Conservation (phyloP, 257 asterid genomes). For the Echium plantagineum region DNA sequence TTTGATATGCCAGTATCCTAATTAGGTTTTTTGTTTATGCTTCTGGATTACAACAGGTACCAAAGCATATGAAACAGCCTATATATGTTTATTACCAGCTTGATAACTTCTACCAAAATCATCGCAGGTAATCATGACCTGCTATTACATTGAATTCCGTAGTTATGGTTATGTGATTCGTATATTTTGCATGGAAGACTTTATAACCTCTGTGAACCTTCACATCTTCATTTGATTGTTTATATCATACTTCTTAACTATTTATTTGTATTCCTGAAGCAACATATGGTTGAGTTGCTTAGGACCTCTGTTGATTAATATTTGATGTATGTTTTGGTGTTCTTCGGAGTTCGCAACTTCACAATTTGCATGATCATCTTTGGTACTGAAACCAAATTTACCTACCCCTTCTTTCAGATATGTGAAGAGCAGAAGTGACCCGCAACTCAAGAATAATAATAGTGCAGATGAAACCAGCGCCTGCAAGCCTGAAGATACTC, state of each 20-base stretch:
- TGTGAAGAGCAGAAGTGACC: constrained; percentile 94
- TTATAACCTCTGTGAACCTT: constrained; percentile 1
- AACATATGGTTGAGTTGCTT: too few species aligned
- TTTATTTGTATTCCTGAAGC: background rate
- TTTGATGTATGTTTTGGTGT: background rate
- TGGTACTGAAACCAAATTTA: background rate
- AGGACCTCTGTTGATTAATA: too few species aligned
- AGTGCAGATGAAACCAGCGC: constrained; percentile 24
- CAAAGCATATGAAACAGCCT: constrained; percentile 38
- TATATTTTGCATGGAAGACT: background rate
- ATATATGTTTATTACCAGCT: constrained; percentile 54
- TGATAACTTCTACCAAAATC: constrained; percentile 55
- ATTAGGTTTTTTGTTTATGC: background rate
- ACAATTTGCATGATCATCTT: background rate
- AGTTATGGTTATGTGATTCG: background rate
- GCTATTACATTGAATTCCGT: background rate
- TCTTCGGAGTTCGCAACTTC: background rate
- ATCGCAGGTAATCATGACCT: constrained; percentile 43
- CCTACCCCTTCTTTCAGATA: constrained; percentile 34
- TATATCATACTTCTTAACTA: background rate
- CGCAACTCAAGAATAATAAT: constrained; percentile 47
- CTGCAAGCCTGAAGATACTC: constrained; percentile 78
- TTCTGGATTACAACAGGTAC: constrained; percentile 22
- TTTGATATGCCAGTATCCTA: background rate
- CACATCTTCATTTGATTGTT: background rate